Evolutionary conservation across 768 basidiomycete genomes (phyloP), one percentile per base, ranked within the genome.

Genomic region (Antrodiella citrinella): DNA sequence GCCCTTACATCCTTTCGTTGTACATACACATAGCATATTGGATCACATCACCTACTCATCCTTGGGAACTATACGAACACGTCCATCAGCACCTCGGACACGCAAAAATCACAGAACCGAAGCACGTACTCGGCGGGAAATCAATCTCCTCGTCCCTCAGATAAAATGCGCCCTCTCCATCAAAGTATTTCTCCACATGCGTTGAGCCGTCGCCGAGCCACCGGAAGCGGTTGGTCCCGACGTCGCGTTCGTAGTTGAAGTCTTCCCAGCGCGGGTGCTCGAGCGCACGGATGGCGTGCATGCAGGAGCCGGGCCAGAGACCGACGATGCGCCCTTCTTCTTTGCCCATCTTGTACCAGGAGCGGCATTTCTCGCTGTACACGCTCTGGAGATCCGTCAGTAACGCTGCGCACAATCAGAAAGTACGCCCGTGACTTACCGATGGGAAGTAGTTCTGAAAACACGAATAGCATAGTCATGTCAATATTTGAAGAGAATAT

Each of bases 161-260:
- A 15, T 35, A 35, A 15, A 35, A 35, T 15, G 30, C 30, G 30
- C 30, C 30, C 15, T 74, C 69, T 20, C 67, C 67, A 10, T 54
- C 62, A 51, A 62, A 60, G 2, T 62, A 62, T 55, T 75, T 72
- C 57, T 82, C 81, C 18, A 69, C 70, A n/a, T 69, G 61, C 4
- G 79, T 78, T 57, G 75, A 75, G 13, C 82, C 81, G 49, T 81
- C 74, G 2, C 83, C 82, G 4, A 82, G 68, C 77, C 78, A 85
- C 51, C 74, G 67, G 54, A 82, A 70, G 9, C 75, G 62, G 54
- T 82, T 81, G 38, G 64, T 59, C 4, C 57, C 66, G 50, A 76
- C 74, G 3, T 74, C 56, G 3, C 50, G 62, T 57, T 81, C 74
- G 51, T 78, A 81, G 40, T 71, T 68, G 52, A 69, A 84, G 55